These are phyloP conservation scores for Pichia sp. DNA, from an alignment of 1,139 yeast species.

Conservation along the genomic window DNA sequence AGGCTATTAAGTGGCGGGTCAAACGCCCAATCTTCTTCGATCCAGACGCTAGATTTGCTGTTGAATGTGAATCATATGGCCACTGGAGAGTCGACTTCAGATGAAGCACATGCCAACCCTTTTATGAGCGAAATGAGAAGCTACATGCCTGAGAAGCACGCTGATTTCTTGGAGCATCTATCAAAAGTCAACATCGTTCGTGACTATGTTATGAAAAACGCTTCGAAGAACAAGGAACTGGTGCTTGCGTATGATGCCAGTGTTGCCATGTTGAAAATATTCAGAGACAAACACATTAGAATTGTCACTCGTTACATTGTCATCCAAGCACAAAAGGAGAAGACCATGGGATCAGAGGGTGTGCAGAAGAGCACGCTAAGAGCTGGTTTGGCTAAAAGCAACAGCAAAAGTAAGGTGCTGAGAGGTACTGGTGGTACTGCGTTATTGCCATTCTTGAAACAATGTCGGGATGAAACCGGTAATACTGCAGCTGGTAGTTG, in stretches of 20 bases:
- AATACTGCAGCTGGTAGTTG: conserved; percentile 86
- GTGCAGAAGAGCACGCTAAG: conserved; percentile 38
- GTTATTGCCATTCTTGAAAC: conserved; percentile 83
- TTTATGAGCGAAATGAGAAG: conserved; percentile 79
- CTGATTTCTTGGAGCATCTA: conserved; percentile 62
- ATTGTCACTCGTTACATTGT: conserved; percentile 84
- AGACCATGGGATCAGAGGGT: conserved; percentile 51
- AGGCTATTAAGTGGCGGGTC: conserved; percentile 82
- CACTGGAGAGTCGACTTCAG: conserved; percentile 50
- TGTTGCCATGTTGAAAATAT: conserved; percentile 80
- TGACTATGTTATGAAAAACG: conserved; percentile 50
- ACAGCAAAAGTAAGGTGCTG: conserved; percentile 41
- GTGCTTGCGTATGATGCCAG: conserved; percentile 81
- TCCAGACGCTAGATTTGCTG: conserved; percentile 78
- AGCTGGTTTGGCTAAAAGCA: conserved; percentile 46
- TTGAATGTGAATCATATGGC: conserved; percentile 74
- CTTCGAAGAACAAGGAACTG: conserved; percentile 48
- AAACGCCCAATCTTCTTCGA: conserved; percentile 86
- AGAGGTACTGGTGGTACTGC: conserved; percentile 96
- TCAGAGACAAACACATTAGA: conserved; percentile 90
- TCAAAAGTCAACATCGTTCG: conserved; percentile 55
- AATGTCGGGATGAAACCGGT: conserved; percentile 94
- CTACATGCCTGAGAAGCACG: conserved; percentile 87
- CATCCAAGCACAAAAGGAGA: conserved; percentile 62
- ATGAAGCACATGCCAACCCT: conserved; percentile 41